Evolutionary conservation across 1,284 basidiomycete species (phyloP).

Genomic region (Pseudozyma thailandica): DNA sequence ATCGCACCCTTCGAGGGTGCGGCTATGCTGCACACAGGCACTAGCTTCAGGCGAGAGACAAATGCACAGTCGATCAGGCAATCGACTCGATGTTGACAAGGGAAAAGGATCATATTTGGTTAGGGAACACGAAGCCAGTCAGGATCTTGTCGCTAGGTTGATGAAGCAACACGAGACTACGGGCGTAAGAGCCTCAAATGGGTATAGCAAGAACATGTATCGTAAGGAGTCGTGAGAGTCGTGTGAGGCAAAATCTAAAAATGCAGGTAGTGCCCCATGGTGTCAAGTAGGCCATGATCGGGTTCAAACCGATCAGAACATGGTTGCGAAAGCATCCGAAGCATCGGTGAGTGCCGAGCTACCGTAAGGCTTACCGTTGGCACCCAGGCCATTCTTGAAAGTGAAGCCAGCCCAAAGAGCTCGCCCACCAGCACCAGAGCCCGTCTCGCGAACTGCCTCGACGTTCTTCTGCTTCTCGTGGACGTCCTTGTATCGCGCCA

Average conservation of each 20-base stretch:
- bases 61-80: not conserved
- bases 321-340: slow-evolving; percentile 56
- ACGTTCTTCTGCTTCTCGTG: slow-evolving; percentile 97
- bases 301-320: slow-evolving; percentile 43
- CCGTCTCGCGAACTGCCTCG: slow-evolving; percentile 79
- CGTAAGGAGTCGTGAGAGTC: slow-evolving; percentile 5
- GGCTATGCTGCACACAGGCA: too few relatives aligned
- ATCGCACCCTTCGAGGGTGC: too few relatives aligned
- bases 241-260: not conserved
- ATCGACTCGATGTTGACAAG: not conserved
- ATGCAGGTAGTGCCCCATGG: slow-evolving; percentile 1
- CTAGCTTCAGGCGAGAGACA: not conserved
- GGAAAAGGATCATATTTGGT: not conserved
- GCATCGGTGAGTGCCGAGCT: slow-evolving; percentile 38
- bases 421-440: slow-evolving; percentile 72
- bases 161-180: too few relatives aligned
- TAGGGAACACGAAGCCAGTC: not conserved
- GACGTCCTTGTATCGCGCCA: slow-evolving; percentile 92
- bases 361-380: slow-evolving; percentile 38
- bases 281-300: not conserved
- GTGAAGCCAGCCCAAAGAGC: slow-evolving; percentile 98
- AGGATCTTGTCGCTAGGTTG: slow-evolving; percentile 10
- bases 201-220: slow-evolving; percentile 26
- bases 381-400: slow-evolving; percentile 71
- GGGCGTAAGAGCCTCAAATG: too few relatives aligned